These are phyloP conservation scores for Ogataea zsoltii DNA, from an alignment of 805 yeast species.

Conservation along the genomic window DNA sequence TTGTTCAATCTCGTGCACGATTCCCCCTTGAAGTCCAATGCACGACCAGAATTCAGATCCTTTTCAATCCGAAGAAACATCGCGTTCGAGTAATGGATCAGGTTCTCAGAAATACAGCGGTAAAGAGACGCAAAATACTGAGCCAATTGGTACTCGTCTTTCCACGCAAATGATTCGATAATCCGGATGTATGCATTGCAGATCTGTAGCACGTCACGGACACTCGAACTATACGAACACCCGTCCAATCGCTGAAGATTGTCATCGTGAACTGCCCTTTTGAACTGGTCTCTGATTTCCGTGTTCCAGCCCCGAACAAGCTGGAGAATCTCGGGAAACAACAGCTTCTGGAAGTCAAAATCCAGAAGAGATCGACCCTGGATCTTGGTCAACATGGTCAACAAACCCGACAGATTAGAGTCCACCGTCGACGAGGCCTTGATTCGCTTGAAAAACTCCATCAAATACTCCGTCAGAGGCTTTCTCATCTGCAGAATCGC, in stretches of 20 bases:
- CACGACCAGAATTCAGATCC: conserved; percentile 18
- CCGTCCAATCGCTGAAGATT: conserved; percentile 43
- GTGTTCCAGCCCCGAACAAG: conserved; percentile 28
- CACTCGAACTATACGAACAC: conserved; percentile 31
- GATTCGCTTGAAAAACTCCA: conserved; percentile 17
- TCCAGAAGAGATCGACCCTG: conserved; percentile 21
- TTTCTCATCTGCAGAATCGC: conserved; percentile 19
- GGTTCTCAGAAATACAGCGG: conserved; percentile 61
- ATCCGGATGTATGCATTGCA: conserved; percentile 43
- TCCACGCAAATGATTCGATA: conserved; percentile 67
- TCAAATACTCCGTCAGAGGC: conserved; percentile 23
- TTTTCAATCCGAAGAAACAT: conserved; percentile 24
- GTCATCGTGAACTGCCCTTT: conserved; percentile 60
- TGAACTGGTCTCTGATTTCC: conserved; percentile 33
- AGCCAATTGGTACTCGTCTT: conserved; percentile 60
- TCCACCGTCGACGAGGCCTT: conserved; percentile 9
- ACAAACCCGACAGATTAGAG: conserved; percentile 13
- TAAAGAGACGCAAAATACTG: conserved; percentile 59
- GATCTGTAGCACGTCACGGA: conserved; percentile 28
- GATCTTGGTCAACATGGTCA: conserved; percentile 14
- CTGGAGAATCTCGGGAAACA: conserved; percentile 25
- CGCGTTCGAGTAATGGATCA: conserved; percentile 49
- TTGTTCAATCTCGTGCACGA: conserved; percentile 34
- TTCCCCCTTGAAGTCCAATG: conserved; percentile 21
- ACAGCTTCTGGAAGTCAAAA: conserved; percentile 27